Evolutionary conservation across 805 yeast genomes (phyloP).

Genomic region (Martiniozyma abietophila): DNA sequence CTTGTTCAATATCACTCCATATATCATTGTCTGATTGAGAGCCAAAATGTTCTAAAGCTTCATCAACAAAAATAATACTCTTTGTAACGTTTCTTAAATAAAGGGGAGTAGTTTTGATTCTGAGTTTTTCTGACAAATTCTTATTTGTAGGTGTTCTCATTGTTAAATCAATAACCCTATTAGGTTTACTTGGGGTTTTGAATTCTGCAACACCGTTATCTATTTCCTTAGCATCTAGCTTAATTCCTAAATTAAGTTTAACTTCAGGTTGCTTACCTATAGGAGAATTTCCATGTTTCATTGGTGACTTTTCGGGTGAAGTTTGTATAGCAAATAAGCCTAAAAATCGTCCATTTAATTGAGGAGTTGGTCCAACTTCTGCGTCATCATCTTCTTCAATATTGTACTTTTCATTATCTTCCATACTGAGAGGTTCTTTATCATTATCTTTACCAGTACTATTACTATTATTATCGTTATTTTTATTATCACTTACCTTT

Average conservation of each 20-base stretch:
- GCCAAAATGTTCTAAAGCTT: slow-evolving; percentile 1
- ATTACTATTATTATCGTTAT: background rate
- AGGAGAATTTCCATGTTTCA: background rate
- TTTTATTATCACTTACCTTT: background rate
- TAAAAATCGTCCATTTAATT: slow-evolving; percentile 64
- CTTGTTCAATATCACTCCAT: slow-evolving; percentile 6
- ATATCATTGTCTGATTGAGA: too few relatives aligned
- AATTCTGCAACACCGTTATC: background rate
- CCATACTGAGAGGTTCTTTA: slow-evolving; percentile 9
- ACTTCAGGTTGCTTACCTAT: background rate
- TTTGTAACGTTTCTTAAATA: slow-evolving; percentile 13
- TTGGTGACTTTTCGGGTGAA: slow-evolving; percentile 13
- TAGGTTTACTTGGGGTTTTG: background rate
- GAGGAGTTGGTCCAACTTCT: slow-evolving; percentile 83
- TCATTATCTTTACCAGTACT: slow-evolving; percentile 3
- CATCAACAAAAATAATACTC: slow-evolving; percentile 7
- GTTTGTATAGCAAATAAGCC: slow-evolving; percentile 55
- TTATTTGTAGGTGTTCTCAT: slow-evolving; percentile 13
- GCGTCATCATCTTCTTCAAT: slow-evolving; percentile 9
- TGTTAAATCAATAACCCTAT: background rate
- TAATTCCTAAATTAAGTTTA: background rate
- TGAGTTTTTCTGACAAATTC: background rate
- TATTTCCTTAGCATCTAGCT: background rate
- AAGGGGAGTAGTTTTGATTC: slow-evolving; percentile 17
- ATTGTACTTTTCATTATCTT: slow-evolving; percentile 11